phyloP scores from a whole-genome alignment of 768 basidiomycete species.

The Thelephora aurantiotincta region DNA sequence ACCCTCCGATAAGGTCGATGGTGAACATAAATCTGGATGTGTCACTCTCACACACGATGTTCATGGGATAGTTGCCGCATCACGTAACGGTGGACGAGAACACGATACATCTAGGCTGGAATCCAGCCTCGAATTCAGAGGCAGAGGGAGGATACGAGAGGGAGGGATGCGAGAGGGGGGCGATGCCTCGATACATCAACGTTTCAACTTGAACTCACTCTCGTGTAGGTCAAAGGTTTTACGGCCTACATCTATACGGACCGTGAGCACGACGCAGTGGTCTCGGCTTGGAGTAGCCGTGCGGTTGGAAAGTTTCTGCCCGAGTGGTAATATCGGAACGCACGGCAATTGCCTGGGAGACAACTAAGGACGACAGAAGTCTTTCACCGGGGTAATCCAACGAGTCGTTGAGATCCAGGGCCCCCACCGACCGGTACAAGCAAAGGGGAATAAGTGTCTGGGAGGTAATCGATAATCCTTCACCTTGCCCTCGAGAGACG shows the following conservation, averaged over 20 bases:
- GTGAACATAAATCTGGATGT: neutral
- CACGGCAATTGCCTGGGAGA: conserved; percentile 7
- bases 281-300: conserved; percentile 51
- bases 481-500: conserved; percentile 4
- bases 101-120: too few species aligned
- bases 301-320: conserved; percentile 47
- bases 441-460: neutral
- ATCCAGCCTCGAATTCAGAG: too few species aligned
- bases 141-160: too few species aligned
- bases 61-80: conserved; percentile 38
- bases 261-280: conserved; percentile 36
- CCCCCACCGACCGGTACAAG: neutral
- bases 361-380: neutral
- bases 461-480: neutral
- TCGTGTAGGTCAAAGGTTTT: conserved; percentile 32
- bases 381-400: neutral
- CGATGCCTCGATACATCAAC: too few species aligned
- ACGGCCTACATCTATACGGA: conserved; percentile 49
- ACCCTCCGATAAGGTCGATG: conserved; percentile 25
- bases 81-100: too few species aligned
- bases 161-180: too few species aligned
- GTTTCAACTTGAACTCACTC: conserved; percentile 52
- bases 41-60: conserved; percentile 36
- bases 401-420: neutral
- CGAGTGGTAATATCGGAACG: conserved; percentile 32